Base-by-base conservation (phyloP, 768 basidiomycete genomes). In the Trametes elegans region DNA sequence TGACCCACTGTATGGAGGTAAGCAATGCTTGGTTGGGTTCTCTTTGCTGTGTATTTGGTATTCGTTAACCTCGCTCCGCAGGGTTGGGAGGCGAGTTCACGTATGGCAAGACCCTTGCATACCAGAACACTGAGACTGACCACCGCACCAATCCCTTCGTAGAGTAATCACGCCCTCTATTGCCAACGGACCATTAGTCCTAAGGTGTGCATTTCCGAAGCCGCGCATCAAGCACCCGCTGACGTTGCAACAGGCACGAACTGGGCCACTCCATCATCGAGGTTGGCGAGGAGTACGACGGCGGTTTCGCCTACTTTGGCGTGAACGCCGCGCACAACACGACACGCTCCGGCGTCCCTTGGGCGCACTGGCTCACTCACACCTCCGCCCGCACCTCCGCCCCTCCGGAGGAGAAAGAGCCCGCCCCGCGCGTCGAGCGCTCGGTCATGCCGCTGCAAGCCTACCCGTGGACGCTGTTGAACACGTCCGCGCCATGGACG, bases 271-370 rank as follows among this genome's bases (percentile, higher is more conserved):
- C 87, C 21, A 81, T 90, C 43, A 87, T 90, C 61, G 72, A 81
- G 7, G 84, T 89, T 18, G 90, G 90, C 4, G 90, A 91, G 70
- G 89, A 90, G 70, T 90, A 92, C 64, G 90, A 91, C 59, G 89
- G 88, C 11, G 89, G 87, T 4, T 82, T 69, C 57, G 84, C 75
- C 3, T 92, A 91, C 67, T 88, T 78, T 61, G 89, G 89, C 14
- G 75, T 77, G 31, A 88, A 92, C 62, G 79, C 86, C 3, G 75
- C 76, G 24, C 70, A 78, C 40, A 67, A 82, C 58, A 24, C 24
- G 18, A 49, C 61, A 70, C 28, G 67, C 69, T 9, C 49, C 71
- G 24, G 68, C 28, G 63, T 87, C 26, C 78, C 84, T 7, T 92
- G 90, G 90, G 67, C 74, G 0, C 84, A 89, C 57, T 92, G 90